Evolutionary conservation across 2,329 filamentous ascomycete species (phyloP), one percentile per base, ranked within the genome.

Genomic region (Akanthomyces dipterigenus): DNA sequence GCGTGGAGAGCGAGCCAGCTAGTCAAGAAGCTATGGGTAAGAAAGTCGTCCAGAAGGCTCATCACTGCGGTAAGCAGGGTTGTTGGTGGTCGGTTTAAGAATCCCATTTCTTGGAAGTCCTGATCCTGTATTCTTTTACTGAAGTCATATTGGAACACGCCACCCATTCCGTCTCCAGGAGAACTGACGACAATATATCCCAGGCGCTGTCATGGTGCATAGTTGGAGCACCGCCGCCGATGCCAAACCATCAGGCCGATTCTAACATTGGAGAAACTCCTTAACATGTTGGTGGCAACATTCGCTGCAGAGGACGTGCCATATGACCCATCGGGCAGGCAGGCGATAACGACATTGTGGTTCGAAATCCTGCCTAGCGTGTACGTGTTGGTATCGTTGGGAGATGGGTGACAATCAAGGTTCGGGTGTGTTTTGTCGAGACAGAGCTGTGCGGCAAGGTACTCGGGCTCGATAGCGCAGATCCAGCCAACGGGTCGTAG

Each of bases 301-400:
- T 40, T 66, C 0, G 69, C 64, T 0, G 70, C 67, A 1, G 65
- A 67, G 5, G 64, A 68, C 0, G 55, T 67, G 0, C 69, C 69
- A 1, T 69, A 69, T 6, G 64, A 58, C 0, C 53, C 61, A 0
- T 9, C 9, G 0, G 68, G 70, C 0, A 71, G 6, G 5, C 69
- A 70, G 0, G 66, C 68, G 12, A 71, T 65, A 4, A 67, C 70
- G 16, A 71, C 31, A 1, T 71, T 69, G 31, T 71, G 70, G 0
- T 46, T 16, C 0, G 22, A 24, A 0, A 72, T 66, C 1, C 48
- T 64, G 0, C 70, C 70, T 0, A 72, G 34, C 0, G 24, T 54
- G 20, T 71, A 72, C 1, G 55, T 24, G 20, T 71, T 72, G 18
- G 50, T 53, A 8, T 31, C 31, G 40, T 36, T 18, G 22, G 28